Conservation (phyloP, 108 stramenopile genomes). For the Schizochytrium sp. region DNA sequence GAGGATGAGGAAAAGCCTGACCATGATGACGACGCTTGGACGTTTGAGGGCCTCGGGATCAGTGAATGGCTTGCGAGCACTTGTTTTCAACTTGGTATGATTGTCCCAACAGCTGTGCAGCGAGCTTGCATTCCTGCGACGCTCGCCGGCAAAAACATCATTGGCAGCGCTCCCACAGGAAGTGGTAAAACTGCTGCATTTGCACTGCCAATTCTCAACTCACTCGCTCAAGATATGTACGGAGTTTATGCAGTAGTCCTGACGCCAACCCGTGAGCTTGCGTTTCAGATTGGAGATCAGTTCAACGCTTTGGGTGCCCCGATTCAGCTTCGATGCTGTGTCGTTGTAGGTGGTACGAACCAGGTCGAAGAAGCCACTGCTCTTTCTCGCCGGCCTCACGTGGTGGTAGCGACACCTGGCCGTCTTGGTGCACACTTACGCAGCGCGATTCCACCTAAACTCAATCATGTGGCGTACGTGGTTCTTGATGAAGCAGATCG, state of each 20-base stretch:
- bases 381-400: slow-evolving; percentile 82
- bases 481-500: slow-evolving; percentile 99
- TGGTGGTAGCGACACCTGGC: slow-evolving; percentile 95
- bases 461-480: slow-evolving; percentile 79
- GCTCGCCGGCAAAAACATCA: slow-evolving; percentile 70
- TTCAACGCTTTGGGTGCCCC: slow-evolving; percentile 86
- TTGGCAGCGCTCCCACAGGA: slow-evolving; percentile 77
- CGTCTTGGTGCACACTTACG: slow-evolving; percentile 85
- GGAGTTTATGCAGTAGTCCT: slow-evolving; percentile 91
- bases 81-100: slow-evolving; percentile 70
- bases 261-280: slow-evolving; percentile 95
- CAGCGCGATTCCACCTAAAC: slow-evolving; percentile 78
- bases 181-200: slow-evolving; percentile 78
- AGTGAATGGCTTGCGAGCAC: slow-evolving; percentile 68
- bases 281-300: slow-evolving; percentile 95
- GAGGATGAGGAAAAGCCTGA: neutral
- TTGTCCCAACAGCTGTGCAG: slow-evolving; percentile 74
- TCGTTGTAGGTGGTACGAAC: slow-evolving; percentile 92
- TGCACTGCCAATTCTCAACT: slow-evolving; percentile 75
- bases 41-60: slow-evolving; percentile 70
- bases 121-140: slow-evolving; percentile 73
- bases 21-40: slow-evolving; percentile 5
- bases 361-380: slow-evolving; percentile 76
- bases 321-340: slow-evolving; percentile 80
- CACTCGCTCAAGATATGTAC: slow-evolving; percentile 75